A percentile compares a stretch with the other conserved stretches of the same genome.
Evolutionary conservation across 345 rosid species (phyloP).

Genomic region (Angophora floribunda): DNA sequence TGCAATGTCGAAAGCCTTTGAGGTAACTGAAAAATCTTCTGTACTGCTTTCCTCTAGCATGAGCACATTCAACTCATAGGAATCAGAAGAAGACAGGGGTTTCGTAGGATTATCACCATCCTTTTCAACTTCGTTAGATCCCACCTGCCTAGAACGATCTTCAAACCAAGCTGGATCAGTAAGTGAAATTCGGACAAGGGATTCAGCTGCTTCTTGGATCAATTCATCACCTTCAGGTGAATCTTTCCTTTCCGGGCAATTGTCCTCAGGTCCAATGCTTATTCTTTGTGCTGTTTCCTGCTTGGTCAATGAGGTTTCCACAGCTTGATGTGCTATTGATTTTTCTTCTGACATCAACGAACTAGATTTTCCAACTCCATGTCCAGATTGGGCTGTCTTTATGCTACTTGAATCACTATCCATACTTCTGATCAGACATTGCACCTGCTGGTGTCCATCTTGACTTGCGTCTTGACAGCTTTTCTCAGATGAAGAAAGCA

Average conservation of each 20-base stretch:
- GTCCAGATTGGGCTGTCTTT: conserved; percentile 6
- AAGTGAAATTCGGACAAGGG: conserved; percentile 34
- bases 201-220: conserved; percentile 52
- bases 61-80: conserved; percentile 44
- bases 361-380: not conserved
- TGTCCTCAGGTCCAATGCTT: not conserved
- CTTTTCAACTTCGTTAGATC: conserved; percentile 8
- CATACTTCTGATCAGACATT: not conserved
- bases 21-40: conserved; percentile 40
- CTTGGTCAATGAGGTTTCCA: not conserved
- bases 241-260: conserved; percentile 5
- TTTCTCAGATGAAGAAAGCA: not conserved
- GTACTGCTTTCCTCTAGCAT: conserved; percentile 34
- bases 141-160: conserved; percentile 4
- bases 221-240: conserved; percentile 12
- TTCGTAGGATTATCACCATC: conserved; percentile 4
- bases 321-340: conserved; percentile 1
- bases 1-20: conserved; percentile 39
- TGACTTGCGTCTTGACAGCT: not conserved
- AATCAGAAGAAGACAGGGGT: conserved; percentile 40
- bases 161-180: conserved; percentile 7
- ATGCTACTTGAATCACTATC: conserved; percentile 19
- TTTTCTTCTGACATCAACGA: not conserved
- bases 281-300: conserved; percentile 9
- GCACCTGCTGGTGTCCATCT: not conserved